phyloP scores from a whole-genome alignment of 108 stramenopile species.

The Conticribra guillardii region DNA sequence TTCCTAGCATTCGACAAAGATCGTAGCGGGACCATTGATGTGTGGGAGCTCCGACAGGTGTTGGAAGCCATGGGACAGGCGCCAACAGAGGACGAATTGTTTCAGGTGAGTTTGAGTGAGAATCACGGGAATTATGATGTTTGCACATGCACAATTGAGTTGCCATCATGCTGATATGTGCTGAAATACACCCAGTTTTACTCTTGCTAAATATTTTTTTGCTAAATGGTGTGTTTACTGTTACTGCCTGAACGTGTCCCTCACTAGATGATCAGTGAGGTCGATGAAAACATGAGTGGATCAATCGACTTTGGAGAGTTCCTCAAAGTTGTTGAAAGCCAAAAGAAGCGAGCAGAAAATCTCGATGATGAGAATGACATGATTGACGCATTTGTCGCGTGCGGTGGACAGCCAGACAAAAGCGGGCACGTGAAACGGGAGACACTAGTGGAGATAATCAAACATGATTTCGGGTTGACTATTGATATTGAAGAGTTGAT shows the following conservation, averaged over 20 bases:
- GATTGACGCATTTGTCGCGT: conserved; percentile 93
- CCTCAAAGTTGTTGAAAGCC: conserved; percentile 89
- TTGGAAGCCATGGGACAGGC: conserved; percentile 91
- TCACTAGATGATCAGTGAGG: conserved; percentile 65
- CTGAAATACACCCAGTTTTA: too few species aligned
- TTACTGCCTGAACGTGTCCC: too few species aligned
- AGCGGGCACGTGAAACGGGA: conserved; percentile 65
- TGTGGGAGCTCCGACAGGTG: conserved; percentile 89
- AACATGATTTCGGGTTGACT: conserved; percentile 84
- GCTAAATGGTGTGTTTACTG: too few species aligned
- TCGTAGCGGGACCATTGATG: conserved; percentile 84
- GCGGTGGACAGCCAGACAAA: conserved; percentile 79
- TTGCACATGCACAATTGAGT: too few species aligned
- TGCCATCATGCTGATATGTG: too few species aligned
- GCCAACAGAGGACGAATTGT: conserved; percentile 92
- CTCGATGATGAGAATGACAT: conserved; percentile 88
- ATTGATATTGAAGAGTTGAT: conserved; percentile 88
- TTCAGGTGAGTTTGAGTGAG: conserved; percentile 85
- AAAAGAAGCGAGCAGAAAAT: conserved; percentile 85
- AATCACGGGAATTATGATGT: too few species aligned
- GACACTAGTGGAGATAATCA: conserved; percentile 85
- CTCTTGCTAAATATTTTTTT: too few species aligned
- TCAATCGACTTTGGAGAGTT: conserved; percentile 93
- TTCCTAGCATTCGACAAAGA: conserved; percentile 92
- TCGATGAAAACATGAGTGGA: conserved; percentile 91